A percentile compares a stretch with the other conserved stretches of the same genome.
Conservation (phyloP, 2,329 filamentous ascomycete genomes). For the Pseudogymnoascus sp. region DNA sequence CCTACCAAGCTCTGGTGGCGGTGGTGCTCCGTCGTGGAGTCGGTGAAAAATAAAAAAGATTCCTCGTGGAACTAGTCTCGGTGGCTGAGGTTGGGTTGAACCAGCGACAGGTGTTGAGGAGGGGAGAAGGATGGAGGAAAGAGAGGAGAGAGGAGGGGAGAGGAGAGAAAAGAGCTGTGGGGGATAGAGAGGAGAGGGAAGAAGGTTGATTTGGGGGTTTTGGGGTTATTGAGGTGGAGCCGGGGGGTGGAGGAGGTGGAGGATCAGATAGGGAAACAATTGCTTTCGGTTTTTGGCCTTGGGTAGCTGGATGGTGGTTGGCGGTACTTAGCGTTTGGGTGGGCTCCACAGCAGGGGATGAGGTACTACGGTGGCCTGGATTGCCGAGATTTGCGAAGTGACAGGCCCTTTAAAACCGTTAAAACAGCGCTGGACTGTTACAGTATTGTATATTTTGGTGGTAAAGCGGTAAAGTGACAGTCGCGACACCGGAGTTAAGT, state of each 20-base stretch:
- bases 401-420: neutral
- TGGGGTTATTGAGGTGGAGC: neutral
- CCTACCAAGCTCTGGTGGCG: neutral
- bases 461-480: neutral
- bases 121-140: neutral
- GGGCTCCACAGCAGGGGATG: neutral
- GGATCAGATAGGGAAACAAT: slow-evolving; percentile 3
- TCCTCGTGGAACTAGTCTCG: neutral
- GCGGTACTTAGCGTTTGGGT: neutral
- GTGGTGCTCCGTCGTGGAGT: neutral
- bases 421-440: neutral
- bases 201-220: neutral
- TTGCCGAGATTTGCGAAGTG: neutral
- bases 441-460: neutral
- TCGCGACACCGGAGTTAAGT: neutral
- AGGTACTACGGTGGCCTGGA: neutral
- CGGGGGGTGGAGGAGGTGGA: neutral
- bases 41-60: neutral
- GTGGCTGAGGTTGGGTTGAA: neutral
- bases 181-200: neutral
- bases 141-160: neutral
- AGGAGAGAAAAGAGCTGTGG: neutral
- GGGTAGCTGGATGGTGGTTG: neutral
- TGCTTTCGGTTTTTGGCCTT: neutral
- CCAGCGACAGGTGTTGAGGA: neutral